These are phyloP conservation scores for Carex myosuroides DNA, from an alignment of 176 grass and related monocot genomes.

Conservation along the genomic window DNA sequence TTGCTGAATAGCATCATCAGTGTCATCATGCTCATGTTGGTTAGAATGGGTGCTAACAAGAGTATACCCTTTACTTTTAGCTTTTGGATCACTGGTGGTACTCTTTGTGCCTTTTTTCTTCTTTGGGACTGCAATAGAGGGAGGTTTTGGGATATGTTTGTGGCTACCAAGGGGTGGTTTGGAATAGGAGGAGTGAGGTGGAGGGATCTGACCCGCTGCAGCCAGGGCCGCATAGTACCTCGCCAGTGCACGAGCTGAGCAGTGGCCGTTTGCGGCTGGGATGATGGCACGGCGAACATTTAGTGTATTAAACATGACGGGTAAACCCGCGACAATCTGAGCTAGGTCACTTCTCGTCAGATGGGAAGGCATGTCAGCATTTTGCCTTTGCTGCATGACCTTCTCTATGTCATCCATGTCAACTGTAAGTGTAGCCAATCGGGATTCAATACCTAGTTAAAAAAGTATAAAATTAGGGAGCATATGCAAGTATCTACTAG, in stretches of 20 bases:
- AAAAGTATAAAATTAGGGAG: not conserved
- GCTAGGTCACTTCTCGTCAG: constrained; percentile 26
- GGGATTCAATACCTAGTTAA: constrained; percentile 72
- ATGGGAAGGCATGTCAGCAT: constrained; percentile 29
- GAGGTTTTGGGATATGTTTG: constrained; percentile 43
- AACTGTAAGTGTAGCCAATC: constrained; percentile 61
- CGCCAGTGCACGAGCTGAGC: constrained; percentile 83
- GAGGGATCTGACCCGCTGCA: constrained; percentile 48
- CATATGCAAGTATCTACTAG: not conserved
- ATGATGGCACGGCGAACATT: constrained; percentile 75
- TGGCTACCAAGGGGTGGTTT: constrained; percentile 62
- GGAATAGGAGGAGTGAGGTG: constrained; percentile 43
- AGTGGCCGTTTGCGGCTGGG: constrained; percentile 88
- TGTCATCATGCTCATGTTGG: constrained; percentile 3
- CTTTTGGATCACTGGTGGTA: not conserved
- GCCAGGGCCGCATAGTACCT: constrained; percentile 73
- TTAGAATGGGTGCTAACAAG: constrained; percentile 4
- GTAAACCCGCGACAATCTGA: constrained; percentile 55
- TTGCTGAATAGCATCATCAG: constrained; percentile 15
- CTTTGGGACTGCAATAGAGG: constrained; percentile 32
- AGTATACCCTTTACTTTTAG: constrained; percentile 33
- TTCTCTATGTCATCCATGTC: constrained; percentile 70
- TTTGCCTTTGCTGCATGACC: constrained; percentile 29
- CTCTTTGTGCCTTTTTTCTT: constrained; percentile 25
- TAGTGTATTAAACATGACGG: constrained; percentile 70